Evolutionary conservation across 2,329 filamentous ascomycete species (phyloP), one percentile per base, ranked within the genome.

Genomic region (Curvularia spicifera): DNA sequence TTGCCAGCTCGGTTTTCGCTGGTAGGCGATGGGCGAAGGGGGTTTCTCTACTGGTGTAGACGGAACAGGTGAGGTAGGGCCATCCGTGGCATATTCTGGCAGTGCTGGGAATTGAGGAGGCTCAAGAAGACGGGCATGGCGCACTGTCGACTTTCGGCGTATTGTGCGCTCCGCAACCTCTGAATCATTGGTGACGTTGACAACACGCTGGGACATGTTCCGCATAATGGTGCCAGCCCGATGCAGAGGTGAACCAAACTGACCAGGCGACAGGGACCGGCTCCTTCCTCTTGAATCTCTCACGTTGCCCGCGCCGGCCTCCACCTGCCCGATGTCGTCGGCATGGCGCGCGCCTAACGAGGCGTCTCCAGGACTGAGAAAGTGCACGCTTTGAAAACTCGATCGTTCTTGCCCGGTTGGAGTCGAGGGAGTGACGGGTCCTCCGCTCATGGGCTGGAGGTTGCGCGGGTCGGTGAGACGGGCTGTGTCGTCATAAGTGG

Each of bases 161-260:
- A 88, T 83, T 51, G 86, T 87, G 61, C 90, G 87, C 74, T 97
- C 92, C 15, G 93, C 83, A 20, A 91, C 80, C 68, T 97, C 91
- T 4, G 89, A 89, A 71, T 98, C 95, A 73, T 96, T 96, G 78
- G 93, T 97, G 69, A 99, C 86, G 72, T 98, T 98, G 71, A 99
- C 95, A 55, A 99, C 93, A 81, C 95, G 91, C 79, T 97, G 93
- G 31, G 96, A 98, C 87, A 99, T 96, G 66, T 87, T 87, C 63
- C 82, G 77, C 71, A 84, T 72, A 71, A 85, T 80, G 59, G 80
- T 82, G 24, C 80, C 78, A 39, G 81, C 83, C 55, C 83, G 75
- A 45, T 78, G 75, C 46, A 85, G 72, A 22, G 82, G 79, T 39
- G 81, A 83, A 37, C 78, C 78, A 15, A 76, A 72, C 18, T 74